Percentiles rank a stretch among this genome's conserved stretches.
Conservation (phyloP, 257 asterid species). For the Sherardia arvensis region DNA sequence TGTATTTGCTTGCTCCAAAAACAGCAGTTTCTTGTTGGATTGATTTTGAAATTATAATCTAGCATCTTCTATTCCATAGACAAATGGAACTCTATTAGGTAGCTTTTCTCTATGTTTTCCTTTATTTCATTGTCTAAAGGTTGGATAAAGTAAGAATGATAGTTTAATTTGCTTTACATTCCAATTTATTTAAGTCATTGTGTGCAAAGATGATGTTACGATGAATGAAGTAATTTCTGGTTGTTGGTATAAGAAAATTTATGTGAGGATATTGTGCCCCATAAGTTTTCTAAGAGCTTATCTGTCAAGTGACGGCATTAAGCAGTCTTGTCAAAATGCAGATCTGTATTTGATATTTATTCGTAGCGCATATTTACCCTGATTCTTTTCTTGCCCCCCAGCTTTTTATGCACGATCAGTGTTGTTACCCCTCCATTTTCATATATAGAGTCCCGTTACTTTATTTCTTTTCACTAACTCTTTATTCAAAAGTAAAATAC, state of each 20-base stretch:
- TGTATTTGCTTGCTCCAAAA: background rate
- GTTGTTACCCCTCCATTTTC: too few relatives aligned
- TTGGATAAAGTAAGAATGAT: background rate
- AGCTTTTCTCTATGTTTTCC: background rate
- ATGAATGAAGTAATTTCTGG: background rate
- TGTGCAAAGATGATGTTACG: background rate
- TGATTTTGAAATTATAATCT: background rate
- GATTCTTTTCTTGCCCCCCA: background rate
- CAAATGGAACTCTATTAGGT: background rate
- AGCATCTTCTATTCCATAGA: background rate
- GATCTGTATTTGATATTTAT: background rate
- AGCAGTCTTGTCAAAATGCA: background rate
- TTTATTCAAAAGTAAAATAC: too few relatives aligned
- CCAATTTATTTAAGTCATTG: background rate
- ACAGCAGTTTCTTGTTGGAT: background rate
- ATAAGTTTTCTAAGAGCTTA: background rate
- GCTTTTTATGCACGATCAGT: background rate
- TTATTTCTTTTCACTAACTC: too few relatives aligned
- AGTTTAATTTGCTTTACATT: background rate
- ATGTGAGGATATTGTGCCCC: background rate
- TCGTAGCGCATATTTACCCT: background rate
- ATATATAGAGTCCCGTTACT: too few relatives aligned
- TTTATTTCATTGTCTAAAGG: background rate
- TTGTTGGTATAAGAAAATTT: background rate
- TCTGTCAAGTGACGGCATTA: background rate